Conservation (phyloP, 225 moss, liverwort and hornwort genomes). For the Pseudisothecium myosuroides region DNA sequence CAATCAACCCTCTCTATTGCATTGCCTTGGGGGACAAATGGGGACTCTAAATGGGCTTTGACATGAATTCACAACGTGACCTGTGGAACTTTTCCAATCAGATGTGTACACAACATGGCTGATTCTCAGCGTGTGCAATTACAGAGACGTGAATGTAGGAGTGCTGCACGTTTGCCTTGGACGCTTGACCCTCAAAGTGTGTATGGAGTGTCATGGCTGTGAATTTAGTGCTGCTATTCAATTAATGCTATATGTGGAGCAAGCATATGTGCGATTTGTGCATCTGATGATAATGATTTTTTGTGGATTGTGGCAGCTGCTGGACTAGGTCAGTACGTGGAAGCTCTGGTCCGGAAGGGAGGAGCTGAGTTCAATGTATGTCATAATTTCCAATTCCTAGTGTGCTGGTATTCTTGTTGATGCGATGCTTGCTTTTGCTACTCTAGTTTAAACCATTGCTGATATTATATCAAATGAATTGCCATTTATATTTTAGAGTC, state of each 20-base stretch:
- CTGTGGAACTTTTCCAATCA: not conserved
- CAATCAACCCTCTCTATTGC: not conserved
- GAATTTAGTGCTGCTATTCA: not conserved
- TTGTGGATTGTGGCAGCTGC: slow-evolving; percentile 25
- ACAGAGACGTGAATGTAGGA: not conserved
- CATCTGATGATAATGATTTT: not conserved
- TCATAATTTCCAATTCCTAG: not conserved
- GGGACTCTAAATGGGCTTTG: not conserved
- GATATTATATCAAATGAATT: not conserved
- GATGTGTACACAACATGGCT: not conserved
- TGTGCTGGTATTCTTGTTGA: not conserved
- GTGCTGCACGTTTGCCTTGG: not conserved
- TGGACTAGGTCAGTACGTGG: slow-evolving; percentile 40
- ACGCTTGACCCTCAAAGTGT: not conserved
- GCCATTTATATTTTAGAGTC: not conserved
- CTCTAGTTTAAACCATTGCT: not conserved
- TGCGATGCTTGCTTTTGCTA: not conserved
- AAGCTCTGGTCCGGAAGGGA: slow-evolving; percentile 38
- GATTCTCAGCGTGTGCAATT: not conserved
- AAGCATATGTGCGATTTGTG: not conserved
- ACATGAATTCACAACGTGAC: not conserved
- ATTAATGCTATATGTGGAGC: not conserved
- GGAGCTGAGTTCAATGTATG: slow-evolving; percentile 46
- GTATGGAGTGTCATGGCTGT: not conserved
- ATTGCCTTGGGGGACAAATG: not conserved